A percentile compares a stretch with the other conserved stretches of the same genome.
Conservation (phyloP, 441 rosid genomes). For the Mallotus japonicus region DNA sequence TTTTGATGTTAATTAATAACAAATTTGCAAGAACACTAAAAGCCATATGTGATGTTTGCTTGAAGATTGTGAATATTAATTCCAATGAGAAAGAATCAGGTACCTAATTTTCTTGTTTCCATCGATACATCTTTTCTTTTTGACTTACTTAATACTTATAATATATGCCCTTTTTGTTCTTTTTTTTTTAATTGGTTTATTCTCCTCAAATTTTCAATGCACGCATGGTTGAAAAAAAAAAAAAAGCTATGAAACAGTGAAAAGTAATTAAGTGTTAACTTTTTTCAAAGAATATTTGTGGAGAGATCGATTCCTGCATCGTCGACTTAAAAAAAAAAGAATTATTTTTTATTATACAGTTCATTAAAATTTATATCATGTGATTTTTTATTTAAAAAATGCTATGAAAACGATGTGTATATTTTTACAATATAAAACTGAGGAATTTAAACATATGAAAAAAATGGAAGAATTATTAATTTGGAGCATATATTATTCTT, state of each 20-base stretch:
- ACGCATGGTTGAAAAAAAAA: background rate
- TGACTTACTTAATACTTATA: background rate
- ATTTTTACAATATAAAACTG: background rate
- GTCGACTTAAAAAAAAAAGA: no score
- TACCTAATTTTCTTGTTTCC: slow-evolving; percentile 12
- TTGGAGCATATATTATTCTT: slow-evolving; percentile 5
- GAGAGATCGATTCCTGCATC: no score
- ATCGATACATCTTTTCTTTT: background rate
- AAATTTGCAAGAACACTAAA: background rate
- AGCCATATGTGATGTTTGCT: background rate
- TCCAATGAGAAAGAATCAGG: background rate
- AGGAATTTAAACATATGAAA: background rate
- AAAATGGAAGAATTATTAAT: slow-evolving; percentile 5
- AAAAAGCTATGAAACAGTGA: no score
- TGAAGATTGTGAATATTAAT: background rate
- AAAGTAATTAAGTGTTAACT: no score
- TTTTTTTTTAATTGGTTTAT: background rate
- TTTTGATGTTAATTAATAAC: slow-evolving; percentile 9
- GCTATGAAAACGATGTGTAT: no score
- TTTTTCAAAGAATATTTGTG: no score
- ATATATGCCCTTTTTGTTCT: background rate
- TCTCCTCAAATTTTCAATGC: no score
- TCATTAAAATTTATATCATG: no score
- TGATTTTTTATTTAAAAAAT: no score
- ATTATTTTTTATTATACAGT: no score